These are phyloP conservation scores for Melocanna baccifera DNA, from an alignment of 176 grass and related monocot genomes.

Conservation along the genomic window DNA sequence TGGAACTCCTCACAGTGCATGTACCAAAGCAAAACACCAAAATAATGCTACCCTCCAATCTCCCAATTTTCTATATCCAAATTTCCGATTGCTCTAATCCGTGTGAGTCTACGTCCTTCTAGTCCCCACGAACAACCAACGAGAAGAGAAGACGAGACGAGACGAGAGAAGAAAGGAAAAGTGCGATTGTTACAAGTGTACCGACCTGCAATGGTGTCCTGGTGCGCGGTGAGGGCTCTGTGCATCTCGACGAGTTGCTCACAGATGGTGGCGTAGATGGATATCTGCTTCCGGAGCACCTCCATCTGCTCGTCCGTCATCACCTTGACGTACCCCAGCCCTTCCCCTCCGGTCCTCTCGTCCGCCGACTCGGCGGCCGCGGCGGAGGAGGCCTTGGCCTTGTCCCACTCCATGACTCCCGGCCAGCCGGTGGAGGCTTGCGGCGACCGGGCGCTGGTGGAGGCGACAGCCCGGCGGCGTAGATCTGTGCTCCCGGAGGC, in stretches of 20 bases:
- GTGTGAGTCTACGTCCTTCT: not conserved
- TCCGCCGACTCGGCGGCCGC: slow-evolving; percentile 17
- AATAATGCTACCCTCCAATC: not conserved
- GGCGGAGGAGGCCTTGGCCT: not conserved
- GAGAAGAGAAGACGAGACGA: not conserved
- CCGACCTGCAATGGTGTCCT: slow-evolving; percentile 75
- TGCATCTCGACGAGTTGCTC: slow-evolving; percentile 98
- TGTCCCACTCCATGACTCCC: slow-evolving; percentile 47
- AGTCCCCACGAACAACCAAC: not conserved
- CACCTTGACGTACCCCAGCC: slow-evolving; percentile 71
- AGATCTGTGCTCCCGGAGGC: too few species aligned
- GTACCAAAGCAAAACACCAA: not conserved
- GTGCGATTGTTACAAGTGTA: not conserved
- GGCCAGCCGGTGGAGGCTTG: not conserved
- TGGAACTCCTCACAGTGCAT: not conserved
- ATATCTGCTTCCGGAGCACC: slow-evolving; percentile 92
- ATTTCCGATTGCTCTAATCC: not conserved
- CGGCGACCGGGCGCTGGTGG: too few species aligned
- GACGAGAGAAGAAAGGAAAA: not conserved
- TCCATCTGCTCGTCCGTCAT: slow-evolving; percentile 98
- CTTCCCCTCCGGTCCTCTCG: slow-evolving; percentile 28
- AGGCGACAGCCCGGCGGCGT: too few species aligned
- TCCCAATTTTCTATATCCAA: not conserved
- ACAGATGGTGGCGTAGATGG: slow-evolving; percentile 96
- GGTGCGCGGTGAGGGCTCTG: slow-evolving; percentile 67